Evolutionary conservation across 768 basidiomycete species (phyloP).

Genomic region (Hypsizygus marmoreus): DNA sequence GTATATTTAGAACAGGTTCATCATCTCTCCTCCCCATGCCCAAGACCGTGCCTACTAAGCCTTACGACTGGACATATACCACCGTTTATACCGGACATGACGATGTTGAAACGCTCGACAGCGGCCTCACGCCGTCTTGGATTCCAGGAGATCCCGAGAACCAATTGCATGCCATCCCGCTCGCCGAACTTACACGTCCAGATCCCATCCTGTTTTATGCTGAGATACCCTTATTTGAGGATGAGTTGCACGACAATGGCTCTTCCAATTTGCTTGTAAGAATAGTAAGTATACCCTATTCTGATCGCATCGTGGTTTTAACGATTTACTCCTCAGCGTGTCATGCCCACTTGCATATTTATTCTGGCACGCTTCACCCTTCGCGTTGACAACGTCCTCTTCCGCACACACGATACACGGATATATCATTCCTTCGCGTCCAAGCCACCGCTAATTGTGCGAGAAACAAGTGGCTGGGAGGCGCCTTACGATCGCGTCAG

Average conservation of each 20-base stretch:
- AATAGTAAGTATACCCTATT: constrained; percentile 65
- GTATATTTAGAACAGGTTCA: constrained; percentile 74
- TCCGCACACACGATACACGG: constrained; percentile 86
- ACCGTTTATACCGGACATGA: constrained; percentile 78
- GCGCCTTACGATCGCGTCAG: constrained; percentile 83
- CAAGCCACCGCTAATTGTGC: constrained; percentile 61
- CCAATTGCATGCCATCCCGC: constrained; percentile 68
- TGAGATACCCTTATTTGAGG: constrained; percentile 92
- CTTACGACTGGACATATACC: constrained; percentile 99
- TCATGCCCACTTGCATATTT: constrained; percentile 96
- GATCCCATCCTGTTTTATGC: constrained; percentile 99
- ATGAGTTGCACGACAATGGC: constrained; percentile 97
- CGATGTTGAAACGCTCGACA: constrained; percentile 17
- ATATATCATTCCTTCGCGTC: constrained; percentile 83
- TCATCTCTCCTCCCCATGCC: constrained; percentile 68
- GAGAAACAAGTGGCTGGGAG: constrained; percentile 90
- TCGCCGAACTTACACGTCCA: constrained; percentile 80
- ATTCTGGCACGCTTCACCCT: constrained; percentile 89
- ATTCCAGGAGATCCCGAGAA: constrained; percentile 57
- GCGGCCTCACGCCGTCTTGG: constrained; percentile 39
- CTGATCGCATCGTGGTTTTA: neutral
- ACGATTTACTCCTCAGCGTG: constrained; percentile 57
- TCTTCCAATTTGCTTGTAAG: constrained; percentile 81
- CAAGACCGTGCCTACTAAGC: constrained; percentile 73
- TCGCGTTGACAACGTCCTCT: constrained; percentile 93